These are phyloP conservation scores for Fusarium robinianum DNA, from an alignment of 2,329 filamentous ascomycete species.

Conservation along the genomic window DNA sequence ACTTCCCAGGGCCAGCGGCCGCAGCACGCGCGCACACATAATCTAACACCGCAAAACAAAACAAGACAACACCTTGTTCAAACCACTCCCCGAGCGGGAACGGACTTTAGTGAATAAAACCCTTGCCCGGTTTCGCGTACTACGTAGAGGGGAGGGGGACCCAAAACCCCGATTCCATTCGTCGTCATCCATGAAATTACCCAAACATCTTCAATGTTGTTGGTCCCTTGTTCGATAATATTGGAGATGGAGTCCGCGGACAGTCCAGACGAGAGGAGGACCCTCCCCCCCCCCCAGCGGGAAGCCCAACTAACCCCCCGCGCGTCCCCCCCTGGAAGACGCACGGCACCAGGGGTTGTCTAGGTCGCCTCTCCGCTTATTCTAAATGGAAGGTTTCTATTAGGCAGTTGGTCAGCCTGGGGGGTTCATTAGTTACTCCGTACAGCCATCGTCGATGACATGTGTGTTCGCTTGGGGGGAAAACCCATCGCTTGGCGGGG, in stretches of 20 bases:
- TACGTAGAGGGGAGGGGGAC: neutral
- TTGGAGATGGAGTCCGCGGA: constrained; percentile 5
- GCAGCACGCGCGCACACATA: neutral
- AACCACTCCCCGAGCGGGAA: constrained; percentile 11
- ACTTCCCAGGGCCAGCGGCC: neutral
- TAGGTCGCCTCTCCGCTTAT: too few relatives aligned
- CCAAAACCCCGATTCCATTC: constrained; percentile 9
- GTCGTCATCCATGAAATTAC: constrained; percentile 1
- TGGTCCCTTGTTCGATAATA: constrained; percentile 9
- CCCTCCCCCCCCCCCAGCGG: too few relatives aligned
- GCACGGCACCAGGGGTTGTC: too few relatives aligned
- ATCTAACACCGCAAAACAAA: neutral
- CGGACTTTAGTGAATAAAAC: constrained; percentile 13
- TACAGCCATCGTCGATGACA: constrained; percentile 13
- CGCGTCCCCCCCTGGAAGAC: too few relatives aligned
- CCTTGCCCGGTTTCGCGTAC: constrained; percentile 7
- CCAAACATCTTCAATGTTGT: too few relatives aligned
- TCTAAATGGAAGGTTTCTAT: too few relatives aligned
- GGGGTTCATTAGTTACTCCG: too few relatives aligned
- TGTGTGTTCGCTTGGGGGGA: constrained; percentile 14
- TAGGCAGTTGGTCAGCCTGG: neutral
- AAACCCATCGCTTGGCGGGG: constrained; percentile 17
- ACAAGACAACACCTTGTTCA: constrained; percentile 10
- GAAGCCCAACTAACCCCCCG: constrained; percentile 2
- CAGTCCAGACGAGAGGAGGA: constrained; percentile 5